phyloP scores from a whole-genome alignment of 2,329 filamentous ascomycete genomes.

The Cladosporium austrohemisphaericum region DNA sequence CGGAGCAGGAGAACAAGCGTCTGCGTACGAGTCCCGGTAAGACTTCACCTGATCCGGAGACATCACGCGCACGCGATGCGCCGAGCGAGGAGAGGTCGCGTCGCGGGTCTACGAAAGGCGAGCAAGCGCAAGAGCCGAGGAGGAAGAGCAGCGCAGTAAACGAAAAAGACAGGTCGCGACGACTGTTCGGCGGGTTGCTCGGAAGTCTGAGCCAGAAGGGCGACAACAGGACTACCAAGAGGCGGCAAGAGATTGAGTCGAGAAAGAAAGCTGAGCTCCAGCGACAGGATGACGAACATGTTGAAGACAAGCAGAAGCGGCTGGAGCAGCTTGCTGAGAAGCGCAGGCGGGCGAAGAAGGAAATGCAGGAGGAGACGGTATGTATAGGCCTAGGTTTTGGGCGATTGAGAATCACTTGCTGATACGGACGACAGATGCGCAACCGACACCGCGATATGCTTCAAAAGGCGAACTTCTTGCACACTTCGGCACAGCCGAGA shows the following conservation, averaged over 20 bases:
- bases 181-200: conserved; percentile 68
- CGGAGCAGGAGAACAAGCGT: conserved; percentile 27
- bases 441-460: conserved; percentile 69
- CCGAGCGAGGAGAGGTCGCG: neutral
- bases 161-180: conserved; percentile 78
- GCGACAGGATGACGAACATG: conserved; percentile 68
- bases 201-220: conserved; percentile 47
- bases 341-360: conserved; percentile 66
- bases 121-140: conserved; percentile 14
- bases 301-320: conserved; percentile 63
- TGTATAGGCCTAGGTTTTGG: conserved; percentile 34
- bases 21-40: conserved; percentile 31
- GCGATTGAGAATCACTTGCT: neutral
- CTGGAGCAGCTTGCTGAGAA: conserved; percentile 48
- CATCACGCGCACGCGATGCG: conserved; percentile 1
- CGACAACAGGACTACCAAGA: conserved; percentile 59
- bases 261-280: conserved; percentile 64
- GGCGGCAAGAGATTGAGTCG: conserved; percentile 80
- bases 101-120: conserved; percentile 8
- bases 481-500: conserved; percentile 66
- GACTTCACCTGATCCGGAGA: conserved; percentile 20
- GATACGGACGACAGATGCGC: conserved; percentile 51
- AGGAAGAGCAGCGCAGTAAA: conserved; percentile 43
- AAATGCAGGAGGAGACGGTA: conserved; percentile 74
- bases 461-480: conserved; percentile 67